Base-by-base conservation (phyloP, 176 grass and related monocot species). In the Canna indica region DNA sequence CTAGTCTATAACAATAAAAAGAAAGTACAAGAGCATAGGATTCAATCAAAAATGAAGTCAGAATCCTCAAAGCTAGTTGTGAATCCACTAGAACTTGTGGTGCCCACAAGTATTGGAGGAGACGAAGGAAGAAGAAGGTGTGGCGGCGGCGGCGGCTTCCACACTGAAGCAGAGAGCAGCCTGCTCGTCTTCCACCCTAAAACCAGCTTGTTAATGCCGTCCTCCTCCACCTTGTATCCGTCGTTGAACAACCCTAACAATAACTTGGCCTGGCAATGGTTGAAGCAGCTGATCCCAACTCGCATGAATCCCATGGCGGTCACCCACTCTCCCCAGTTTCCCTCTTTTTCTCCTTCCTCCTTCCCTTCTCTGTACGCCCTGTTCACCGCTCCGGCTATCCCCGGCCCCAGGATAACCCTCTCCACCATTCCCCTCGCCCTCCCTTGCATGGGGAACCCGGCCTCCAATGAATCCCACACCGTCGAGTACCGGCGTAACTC, bases 381-480 rank as follows among this genome's bases (percentile, higher is more conserved):
- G 48, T 80, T 79, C 14, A 90, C 74, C 28, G 83, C 83, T 32
- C 74, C 73, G 36, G 77, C 77, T 70, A 90, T 90, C 80, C 82
- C 85, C 1, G 86, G 83, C 1, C 70, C 83, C 3, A 86, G 76
- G 59, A 90, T 90, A 58, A 82, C 74, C 59, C 80, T 66, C 65
- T 90, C 87, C 34, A 90, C 80, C 30, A 81, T 74, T 31, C 74
- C 77, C 50, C 87, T 81, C 15, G 80, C 87, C 60, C 69, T 57
- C 35, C 87, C 76, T 72, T 90, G 83, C 42, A 78, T 86, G 44
- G 87, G 87, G 71, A 90, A 90, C 42, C 80, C 87, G 3, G 87
- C 87, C 67, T 90, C 87, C 45, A 86, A 71, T 7, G 83, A 90
- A 71, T 90, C 87, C 87, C 87, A 86, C 71, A 86, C 78, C 60